phyloP scores from a whole-genome alignment of 768 basidiomycete genomes.

The Termitomyces sp. region DNA sequence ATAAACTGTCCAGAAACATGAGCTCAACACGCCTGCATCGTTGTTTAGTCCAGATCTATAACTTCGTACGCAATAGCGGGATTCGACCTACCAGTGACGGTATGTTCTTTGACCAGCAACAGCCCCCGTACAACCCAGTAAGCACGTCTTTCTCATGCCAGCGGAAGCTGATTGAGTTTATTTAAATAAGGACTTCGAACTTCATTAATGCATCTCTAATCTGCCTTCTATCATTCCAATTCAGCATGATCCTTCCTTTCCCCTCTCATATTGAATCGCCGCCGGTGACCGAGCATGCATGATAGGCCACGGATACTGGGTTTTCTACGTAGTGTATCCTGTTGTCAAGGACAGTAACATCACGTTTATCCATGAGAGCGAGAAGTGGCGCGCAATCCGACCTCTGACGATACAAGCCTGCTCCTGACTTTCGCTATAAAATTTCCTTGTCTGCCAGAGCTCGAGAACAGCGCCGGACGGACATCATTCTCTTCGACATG shows the following conservation, averaged over 20 bases:
- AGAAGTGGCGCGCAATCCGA: background rate
- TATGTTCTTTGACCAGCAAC: background rate
- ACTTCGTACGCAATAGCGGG: background rate
- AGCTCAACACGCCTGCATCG: too few species aligned
- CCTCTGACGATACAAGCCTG: background rate
- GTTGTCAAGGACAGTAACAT: too few species aligned
- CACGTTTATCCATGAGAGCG: too few species aligned
- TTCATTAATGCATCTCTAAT: background rate
- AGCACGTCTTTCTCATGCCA: background rate
- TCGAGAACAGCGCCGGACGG: background rate
- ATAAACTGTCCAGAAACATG: background rate
- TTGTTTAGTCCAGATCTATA: too few species aligned
- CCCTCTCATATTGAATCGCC: background rate
- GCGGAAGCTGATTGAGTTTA: background rate
- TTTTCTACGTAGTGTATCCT: too few species aligned
- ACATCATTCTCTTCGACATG: background rate
- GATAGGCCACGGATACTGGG: background rate
- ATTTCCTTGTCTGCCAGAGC: background rate
- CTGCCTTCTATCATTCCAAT: background rate
- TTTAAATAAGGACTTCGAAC: background rate
- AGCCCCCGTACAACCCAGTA: background rate
- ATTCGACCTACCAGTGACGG: background rate
- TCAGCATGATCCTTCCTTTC: background rate
- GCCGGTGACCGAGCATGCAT: background rate
- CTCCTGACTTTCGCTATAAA: background rate